Evolutionary conservation across 129 eudicot genomes (phyloP).

Genomic region (Ambrosia artemisiifolia): DNA sequence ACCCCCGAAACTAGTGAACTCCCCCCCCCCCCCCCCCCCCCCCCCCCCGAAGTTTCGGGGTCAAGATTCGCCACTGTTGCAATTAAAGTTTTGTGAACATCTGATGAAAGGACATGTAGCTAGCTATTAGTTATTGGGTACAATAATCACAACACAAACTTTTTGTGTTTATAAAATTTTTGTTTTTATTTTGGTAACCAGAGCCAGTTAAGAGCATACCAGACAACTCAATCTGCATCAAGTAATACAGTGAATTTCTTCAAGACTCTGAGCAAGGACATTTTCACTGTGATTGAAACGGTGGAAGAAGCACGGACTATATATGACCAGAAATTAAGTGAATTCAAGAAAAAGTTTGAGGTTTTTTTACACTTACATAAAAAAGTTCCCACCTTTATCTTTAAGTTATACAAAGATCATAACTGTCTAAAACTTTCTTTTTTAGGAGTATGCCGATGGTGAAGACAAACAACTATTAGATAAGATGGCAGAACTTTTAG

Average conservation of each 20-base stretch:
- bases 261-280: constrained; percentile 38
- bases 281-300: constrained; percentile 31
- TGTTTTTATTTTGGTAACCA: constrained; percentile 16
- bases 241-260: constrained; percentile 36
- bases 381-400: background rate
- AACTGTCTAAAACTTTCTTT: background rate
- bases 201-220: constrained; percentile 48
- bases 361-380: constrained; percentile 18
- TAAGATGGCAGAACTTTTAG: constrained; percentile 59
- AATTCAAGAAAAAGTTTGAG: constrained; percentile 49
- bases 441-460: constrained; percentile 45
- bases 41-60: no score
- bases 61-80: no score
- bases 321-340: constrained; percentile 36
- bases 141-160: background rate
- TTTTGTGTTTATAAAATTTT: background rate
- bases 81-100: no score
- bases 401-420: background rate
- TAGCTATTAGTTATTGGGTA: background rate
- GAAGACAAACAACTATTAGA: constrained; percentile 56
- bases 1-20: no score
- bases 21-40: no score
- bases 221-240: constrained; percentile 48
- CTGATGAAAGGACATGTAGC: no score
- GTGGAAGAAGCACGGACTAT: constrained; percentile 50